A percentile compares a stretch with the other conserved stretches of the same genome.
phyloP scores from a whole-genome alignment of 306 rosid species.

The Potentilla sterilis region DNA sequence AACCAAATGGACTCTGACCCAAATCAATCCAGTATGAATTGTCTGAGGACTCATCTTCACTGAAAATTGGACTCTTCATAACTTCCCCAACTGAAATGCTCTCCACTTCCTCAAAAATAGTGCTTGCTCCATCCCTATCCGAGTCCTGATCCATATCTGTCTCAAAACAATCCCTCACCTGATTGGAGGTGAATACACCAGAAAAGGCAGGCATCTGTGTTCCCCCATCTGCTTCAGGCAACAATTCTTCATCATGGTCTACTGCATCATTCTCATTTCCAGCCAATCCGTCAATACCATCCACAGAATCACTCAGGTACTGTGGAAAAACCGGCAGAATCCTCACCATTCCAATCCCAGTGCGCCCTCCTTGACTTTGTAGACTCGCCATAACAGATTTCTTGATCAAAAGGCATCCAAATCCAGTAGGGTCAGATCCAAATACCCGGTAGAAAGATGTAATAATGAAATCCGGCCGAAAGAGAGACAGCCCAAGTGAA shows the following conservation, averaged over 20 bases:
- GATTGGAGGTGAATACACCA: conserved; percentile 82
- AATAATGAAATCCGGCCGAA: conserved; percentile 85
- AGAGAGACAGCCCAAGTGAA: conserved; percentile 92
- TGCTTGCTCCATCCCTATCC: conserved; percentile 93
- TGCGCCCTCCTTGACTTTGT: conserved; percentile 82
- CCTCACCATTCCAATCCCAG: conserved; percentile 96
- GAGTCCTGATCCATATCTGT: conserved; percentile 95
- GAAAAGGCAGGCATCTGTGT: conserved; percentile 88
- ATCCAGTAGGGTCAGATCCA: conserved; percentile 92
- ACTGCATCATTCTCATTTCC: conserved; percentile 63
- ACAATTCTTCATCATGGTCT: conserved; percentile 28
- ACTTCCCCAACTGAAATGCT: conserved; percentile 91
- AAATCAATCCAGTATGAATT: conserved; percentile 92
- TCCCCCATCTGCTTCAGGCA: conserved; percentile 40
- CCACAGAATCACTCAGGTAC: conserved; percentile 82
- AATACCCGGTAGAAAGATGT: conserved; percentile 95
- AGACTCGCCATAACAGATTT: conserved; percentile 88
- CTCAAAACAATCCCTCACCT: conserved; percentile 88
- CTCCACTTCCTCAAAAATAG: conserved; percentile 88
- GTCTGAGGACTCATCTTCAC: conserved; percentile 94
- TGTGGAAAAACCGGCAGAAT: conserved; percentile 78
- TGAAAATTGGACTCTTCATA: conserved; percentile 95
- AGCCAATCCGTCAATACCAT: conserved; percentile 65
- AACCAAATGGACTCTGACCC: conserved; percentile 93
- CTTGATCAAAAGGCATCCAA: conserved; percentile 90